phyloP scores from a whole-genome alignment of 2,329 filamentous ascomycete genomes.

The Pseudogymnoascus sp. region DNA sequence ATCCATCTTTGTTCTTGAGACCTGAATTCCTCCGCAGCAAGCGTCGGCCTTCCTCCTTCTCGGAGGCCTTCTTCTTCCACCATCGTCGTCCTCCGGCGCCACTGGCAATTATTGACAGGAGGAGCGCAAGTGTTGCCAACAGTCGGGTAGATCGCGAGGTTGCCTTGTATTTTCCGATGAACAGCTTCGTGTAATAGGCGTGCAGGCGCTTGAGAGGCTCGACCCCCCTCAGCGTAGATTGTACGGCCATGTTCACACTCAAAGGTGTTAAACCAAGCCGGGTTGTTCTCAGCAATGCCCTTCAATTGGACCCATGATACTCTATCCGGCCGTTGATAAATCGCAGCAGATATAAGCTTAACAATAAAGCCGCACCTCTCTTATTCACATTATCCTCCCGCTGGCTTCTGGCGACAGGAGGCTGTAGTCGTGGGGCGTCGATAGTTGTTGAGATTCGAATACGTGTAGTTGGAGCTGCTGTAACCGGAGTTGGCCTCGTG shows the following conservation, averaged over 20 bases:
- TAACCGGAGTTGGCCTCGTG: not conserved
- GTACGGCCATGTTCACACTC: constrained; percentile 59
- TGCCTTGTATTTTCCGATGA: constrained; percentile 47
- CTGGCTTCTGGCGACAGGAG: not conserved
- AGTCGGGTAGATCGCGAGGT: constrained; percentile 66
- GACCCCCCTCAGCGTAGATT: constrained; percentile 70
- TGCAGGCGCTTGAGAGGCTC: constrained; percentile 58
- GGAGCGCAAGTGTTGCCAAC: constrained; percentile 65
- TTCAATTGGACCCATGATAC: constrained; percentile 1
- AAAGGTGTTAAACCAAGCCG: not conserved
- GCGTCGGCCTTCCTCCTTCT: constrained; percentile 73
- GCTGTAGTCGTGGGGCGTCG: not conserved
- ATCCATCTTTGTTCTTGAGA: constrained; percentile 87
- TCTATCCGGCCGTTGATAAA: not conserved
- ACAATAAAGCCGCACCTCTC: not conserved
- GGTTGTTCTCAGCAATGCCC: constrained; percentile 11
- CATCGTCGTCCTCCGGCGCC: constrained; percentile 72
- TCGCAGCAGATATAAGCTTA: not conserved
- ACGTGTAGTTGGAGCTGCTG: not conserved
- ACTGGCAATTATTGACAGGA: constrained; percentile 68
- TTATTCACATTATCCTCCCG: not conserved
- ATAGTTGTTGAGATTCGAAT: not conserved
- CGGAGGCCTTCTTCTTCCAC: constrained; percentile 64
- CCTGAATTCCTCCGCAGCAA: constrained; percentile 88
- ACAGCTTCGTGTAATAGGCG: constrained; percentile 47